Base-by-base conservation (phyloP, 2,329 filamentous ascomycete genomes). In the Aurifilum marmelostoma region DNA sequence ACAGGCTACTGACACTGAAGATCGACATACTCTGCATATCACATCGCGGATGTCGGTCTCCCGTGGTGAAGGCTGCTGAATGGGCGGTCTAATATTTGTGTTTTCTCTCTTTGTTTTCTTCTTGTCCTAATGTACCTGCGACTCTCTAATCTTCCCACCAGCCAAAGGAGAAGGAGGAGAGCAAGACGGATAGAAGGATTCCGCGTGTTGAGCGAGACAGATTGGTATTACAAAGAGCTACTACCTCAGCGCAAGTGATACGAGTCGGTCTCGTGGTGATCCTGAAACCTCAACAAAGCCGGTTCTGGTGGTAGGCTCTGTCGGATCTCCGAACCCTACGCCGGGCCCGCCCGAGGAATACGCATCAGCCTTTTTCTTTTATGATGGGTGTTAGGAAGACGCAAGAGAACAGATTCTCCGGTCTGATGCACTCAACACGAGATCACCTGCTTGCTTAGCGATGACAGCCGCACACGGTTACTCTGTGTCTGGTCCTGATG, bases 11-110 rank as follows among this genome's bases (percentile, higher is more conserved):
- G 37, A 16, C 14, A 58, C 12, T 29, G 54, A 24, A 41, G 68
- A 69, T 69, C 65, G 63, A 52, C 66, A 29, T 43, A 54, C 60
- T 18, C n/a, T 24, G 32, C 32, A 37, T 59, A 18, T n/a, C 3
- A 5, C 29, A n/a, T 12, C 1, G 32, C 59, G 37, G 34, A 29
- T 56, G 65, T 61, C 60, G 68, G 67, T 69, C 65, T 60, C 41
- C 29, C 52, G 43, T 24, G 27, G 37, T 12, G 37, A 39, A 24
- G 39, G n/a, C 12, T 32, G 59, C n/a, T n/a, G n/a, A n/a, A 61
- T 21, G 21, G 14, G 34, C 59, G 21, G 37, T 37, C 59, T 14
- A 29, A 27, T n/a, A 32, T 37, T 14, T 37, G 56, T 58, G 21
- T 47, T 8, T 47, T 47, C 16, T 43, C 5, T 39, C 34, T 21